Percentiles rank a stretch among this genome's conserved stretches.
phyloP scores from a whole-genome alignment of 768 basidiomycete genomes.

The Infundibulicybe gibba region DNA sequence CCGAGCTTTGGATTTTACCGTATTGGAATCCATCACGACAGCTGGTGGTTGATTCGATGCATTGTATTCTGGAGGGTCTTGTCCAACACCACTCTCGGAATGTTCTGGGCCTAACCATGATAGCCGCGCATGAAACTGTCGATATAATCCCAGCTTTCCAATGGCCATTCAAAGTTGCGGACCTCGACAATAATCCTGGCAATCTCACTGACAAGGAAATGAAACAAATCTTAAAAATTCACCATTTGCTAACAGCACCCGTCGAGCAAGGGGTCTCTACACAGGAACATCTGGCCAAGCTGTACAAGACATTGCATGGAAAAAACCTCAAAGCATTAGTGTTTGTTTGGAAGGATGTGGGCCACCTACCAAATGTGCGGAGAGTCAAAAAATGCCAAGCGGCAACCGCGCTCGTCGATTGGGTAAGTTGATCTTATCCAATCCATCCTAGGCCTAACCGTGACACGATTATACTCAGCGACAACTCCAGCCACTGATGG shows the following conservation, averaged over 20 bases:
- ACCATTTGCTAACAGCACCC: constrained; percentile 4
- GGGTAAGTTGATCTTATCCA: constrained; percentile 5
- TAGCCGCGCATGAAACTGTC: neutral
- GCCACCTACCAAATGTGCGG: neutral
- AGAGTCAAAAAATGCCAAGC: constrained; percentile 2
- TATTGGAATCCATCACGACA: constrained; percentile 32
- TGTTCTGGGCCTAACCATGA: constrained; percentile 6
- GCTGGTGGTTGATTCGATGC: constrained; percentile 32
- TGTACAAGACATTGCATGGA: neutral
- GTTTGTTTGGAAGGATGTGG: constrained; percentile 1
- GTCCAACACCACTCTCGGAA: constrained; percentile 13
- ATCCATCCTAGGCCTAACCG: neutral
- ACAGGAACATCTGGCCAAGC: neutral
- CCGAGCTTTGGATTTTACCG: constrained; percentile 22
- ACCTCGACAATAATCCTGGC: neutral
- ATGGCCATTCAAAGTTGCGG: constrained; percentile 6
- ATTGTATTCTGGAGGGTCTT: constrained; percentile 22
- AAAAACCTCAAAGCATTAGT: constrained; percentile 2
- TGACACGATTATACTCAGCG: neutral
- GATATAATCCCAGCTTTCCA: neutral
- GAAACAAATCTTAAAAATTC: constrained; percentile 6
- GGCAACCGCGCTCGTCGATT: constrained; percentile 2
- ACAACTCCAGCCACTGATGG: constrained; percentile 1
- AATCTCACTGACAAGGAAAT: constrained; percentile 3
- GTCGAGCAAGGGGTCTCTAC: neutral